Base-by-base conservation (phyloP, 257 asterid species). In the Paraleonurus japonicus region DNA sequence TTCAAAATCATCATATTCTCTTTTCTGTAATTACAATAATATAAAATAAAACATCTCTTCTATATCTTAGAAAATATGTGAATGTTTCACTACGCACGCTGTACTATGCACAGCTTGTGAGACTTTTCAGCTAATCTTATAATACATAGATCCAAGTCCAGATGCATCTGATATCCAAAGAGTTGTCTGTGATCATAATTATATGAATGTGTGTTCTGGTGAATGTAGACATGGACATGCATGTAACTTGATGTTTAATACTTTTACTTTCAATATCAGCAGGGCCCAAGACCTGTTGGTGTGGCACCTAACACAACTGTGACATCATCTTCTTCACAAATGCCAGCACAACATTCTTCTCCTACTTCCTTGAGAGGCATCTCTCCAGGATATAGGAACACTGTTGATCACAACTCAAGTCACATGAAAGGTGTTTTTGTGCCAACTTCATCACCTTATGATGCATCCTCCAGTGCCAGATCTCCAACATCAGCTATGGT, bases 391-490 rank as follows among this genome's bases (percentile, higher is more conserved):
- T 86, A 80, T 78, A 89, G 75, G 80, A 79, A 61, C 74, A 59
- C 87, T 30, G 81, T 76, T 51, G 88, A 89, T 67, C 83, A 80
- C 73, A 81, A 74, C 75, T 76, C 90, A 55, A 74, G 82, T 69
- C 92, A 85, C 51, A 15, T 72, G 80, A 85, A 84, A 81, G 84
- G 86, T 81, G 87, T 70, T 74, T 88, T 81, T 82, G 84, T 86
- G 59, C 83, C 96, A 48, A 61, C 85, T 76, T 86, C 99, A 54
- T 85, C 97, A 65, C 89, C 92, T 55, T 94, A 80, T 79, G 92
- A 86, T 84, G 87, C 86, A 58, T 81, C 98, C 63, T 71, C 91
- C 37, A 76, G 83, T 69, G 81, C 83, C 30, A 85, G 81, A 73
- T 83, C 96, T 75, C 97, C 89, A 61, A 78, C 92, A 72, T 81